phyloP scores from a whole-genome alignment of 2,329 filamentous ascomycete species.

The Fonsecaea nubica region DNA sequence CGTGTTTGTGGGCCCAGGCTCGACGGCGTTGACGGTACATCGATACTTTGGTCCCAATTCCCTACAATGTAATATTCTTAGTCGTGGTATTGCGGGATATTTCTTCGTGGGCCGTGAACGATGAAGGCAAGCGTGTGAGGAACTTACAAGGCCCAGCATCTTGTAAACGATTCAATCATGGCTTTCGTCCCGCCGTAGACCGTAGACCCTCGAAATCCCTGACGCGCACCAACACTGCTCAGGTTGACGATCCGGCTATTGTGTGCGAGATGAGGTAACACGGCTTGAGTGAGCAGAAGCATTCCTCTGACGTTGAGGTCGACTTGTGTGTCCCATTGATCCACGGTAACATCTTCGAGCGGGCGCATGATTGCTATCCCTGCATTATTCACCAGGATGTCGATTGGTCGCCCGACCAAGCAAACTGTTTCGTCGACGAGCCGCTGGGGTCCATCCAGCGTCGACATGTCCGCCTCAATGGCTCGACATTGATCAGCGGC shows the following conservation, averaged over 20 bases:
- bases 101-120: no score
- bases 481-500: neutral
- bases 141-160: slow-evolving; percentile 47
- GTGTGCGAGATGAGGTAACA: slow-evolving; percentile 44
- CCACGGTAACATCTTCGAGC: slow-evolving; percentile 46
- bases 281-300: slow-evolving; percentile 50
- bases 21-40: slow-evolving; percentile 43
- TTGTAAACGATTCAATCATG: slow-evolving; percentile 57
- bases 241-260: slow-evolving; percentile 51
- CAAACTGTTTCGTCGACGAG: slow-evolving; percentile 15
- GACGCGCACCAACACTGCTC: slow-evolving; percentile 22
- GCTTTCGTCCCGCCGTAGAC: slow-evolving; percentile 59
- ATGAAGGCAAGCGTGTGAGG: neutral
- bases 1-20: slow-evolving; percentile 39
- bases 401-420: neutral
- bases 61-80: neutral
- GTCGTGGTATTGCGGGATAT: neutral
- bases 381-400: slow-evolving; percentile 26
- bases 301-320: slow-evolving; percentile 56
- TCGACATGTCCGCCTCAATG: slow-evolving; percentile 34
- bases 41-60: slow-evolving; percentile 42
- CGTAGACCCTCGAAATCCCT: slow-evolving; percentile 39
- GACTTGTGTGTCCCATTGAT: slow-evolving; percentile 53
- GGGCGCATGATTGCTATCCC: slow-evolving; percentile 18
- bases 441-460: slow-evolving; percentile 4